These are phyloP conservation scores for Penicillium maclennaniae DNA, from an alignment of 495 filamentous ascomycete species.

Conservation along the genomic window DNA sequence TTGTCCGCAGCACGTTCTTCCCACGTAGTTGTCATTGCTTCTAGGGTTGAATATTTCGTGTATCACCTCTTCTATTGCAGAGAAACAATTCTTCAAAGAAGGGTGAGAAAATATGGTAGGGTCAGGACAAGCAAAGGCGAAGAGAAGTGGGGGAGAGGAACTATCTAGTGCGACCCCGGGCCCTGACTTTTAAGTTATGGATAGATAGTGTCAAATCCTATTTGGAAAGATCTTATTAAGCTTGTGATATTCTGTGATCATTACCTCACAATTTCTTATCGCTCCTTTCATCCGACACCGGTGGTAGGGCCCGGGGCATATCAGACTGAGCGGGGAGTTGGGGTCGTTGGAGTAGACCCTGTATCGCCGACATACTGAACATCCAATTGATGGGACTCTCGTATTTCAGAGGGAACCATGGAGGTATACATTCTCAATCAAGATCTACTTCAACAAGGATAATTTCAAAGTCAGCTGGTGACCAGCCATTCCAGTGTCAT, in stretches of 20 bases:
- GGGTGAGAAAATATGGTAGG: neutral
- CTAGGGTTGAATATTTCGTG: no score
- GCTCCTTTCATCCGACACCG: neutral
- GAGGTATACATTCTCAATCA: no score
- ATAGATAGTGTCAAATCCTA: neutral
- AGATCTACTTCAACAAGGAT: no score
- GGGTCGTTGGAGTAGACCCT: slow-evolving; percentile 7
- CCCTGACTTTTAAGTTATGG: neutral
- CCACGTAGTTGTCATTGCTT: slow-evolving; percentile 4
- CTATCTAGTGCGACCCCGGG: neutral
- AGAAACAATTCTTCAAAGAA: neutral
- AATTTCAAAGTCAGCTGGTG: no score
- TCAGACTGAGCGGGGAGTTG: neutral
- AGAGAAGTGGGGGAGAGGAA: no score
- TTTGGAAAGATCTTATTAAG: neutral
- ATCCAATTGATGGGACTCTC: neutral
- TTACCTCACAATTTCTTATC: neutral
- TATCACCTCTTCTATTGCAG: neutral
- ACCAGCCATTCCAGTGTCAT: no score
- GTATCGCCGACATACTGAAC: neutral
- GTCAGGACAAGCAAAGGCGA: neutral
- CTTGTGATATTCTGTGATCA: neutral
- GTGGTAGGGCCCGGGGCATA: neutral
- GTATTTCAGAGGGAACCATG: neutral
- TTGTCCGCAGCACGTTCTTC: slow-evolving; percentile 11